Evolutionary conservation across 371 early-diverging fungal genomes (phyloP), one percentile per base, ranked within the genome.

Genomic region (Coemansia sp.): DNA sequence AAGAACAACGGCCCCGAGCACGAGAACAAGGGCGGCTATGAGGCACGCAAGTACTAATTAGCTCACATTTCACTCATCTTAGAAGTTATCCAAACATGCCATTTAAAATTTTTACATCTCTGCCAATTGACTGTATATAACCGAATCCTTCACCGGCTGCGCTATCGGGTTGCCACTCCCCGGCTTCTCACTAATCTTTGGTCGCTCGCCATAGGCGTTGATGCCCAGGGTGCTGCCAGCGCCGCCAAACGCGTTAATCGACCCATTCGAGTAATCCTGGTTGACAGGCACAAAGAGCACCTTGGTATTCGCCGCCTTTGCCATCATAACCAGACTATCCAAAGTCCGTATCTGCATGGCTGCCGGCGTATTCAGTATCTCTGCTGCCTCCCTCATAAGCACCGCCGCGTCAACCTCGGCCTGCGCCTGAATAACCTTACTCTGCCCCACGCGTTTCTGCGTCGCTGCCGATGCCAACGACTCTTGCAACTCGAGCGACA

Each of bases 351-450:
- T 92, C 69, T 92, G 92, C 88, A 86, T 89, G 1, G 90, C 93
- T 1, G 90, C 85, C n/a, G 86, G 84, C 11, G 82, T 81, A 60
- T 75, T 85, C 36, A 87, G 75, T 58, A 89, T 82, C 60, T 88
- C 88, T 0, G 91, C 88, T 11, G 95, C 94, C 64, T 95, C 90
- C 39, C 95, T 81, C 96, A 95, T 96, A 51, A 96, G 70, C 64
- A 90, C 94, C 14, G 96, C 95, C 10, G 91, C 81, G 42, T 94
- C 91, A 1, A 96, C 95, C 37, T 95, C 96, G 10, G 96, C 95
- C 60, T 86, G 78, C 0, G 96, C 96, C 31, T 88, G 85, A 65
- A 95, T 95, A 40, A 96, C 86, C 79, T 93, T 94, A 37, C 88
- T 84, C 74, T 94, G 89, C 40, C 94, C 96, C 18, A 93, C 78